These are phyloP conservation scores for Mycena indigotica DNA, from an alignment of 768 basidiomycete species.

Conservation along the genomic window DNA sequence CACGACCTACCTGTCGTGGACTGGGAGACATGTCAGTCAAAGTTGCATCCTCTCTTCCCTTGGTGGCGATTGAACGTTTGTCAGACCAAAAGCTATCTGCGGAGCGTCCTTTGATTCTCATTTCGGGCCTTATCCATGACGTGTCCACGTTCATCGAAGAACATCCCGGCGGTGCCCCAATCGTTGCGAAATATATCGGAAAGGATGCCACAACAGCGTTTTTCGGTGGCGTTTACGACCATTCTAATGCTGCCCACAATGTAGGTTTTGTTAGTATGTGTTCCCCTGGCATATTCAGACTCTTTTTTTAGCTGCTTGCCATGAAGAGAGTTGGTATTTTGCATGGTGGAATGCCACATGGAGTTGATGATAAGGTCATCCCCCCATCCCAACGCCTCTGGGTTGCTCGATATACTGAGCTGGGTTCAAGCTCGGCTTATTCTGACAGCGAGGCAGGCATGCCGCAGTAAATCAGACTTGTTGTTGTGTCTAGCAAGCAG, in stretches of 20 bases:
- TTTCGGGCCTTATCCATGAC: constrained; percentile 94
- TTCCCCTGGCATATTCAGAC: background rate
- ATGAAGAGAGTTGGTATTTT: constrained; percentile 65
- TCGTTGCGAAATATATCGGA: constrained; percentile 83
- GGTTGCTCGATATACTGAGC: constrained; percentile 40
- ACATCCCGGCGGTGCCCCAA: constrained; percentile 88
- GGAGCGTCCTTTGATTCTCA: constrained; percentile 79
- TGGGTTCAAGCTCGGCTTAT: background rate
- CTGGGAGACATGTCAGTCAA: constrained; percentile 79
- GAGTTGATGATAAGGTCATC: constrained; percentile 47
- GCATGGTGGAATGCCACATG: constrained; percentile 52
- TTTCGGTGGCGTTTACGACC: constrained; percentile 90
- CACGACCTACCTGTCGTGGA: constrained; percentile 78
- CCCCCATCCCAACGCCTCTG: constrained; percentile 57
- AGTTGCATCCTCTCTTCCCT: background rate
- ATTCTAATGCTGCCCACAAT: constrained; percentile 87
- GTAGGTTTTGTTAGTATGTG: constrained; percentile 32
- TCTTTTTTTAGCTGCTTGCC: constrained; percentile 43
- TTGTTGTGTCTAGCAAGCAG: too few species aligned
- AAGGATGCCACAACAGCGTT: constrained; percentile 92
- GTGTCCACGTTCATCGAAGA: constrained; percentile 83
- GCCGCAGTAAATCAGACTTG: background rate
- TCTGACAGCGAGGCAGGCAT: background rate
- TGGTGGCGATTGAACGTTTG: background rate
- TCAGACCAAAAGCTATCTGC: constrained; percentile 77